Base-by-base conservation (phyloP, 345 rosid genomes). In the Geranium brycei region DNA sequence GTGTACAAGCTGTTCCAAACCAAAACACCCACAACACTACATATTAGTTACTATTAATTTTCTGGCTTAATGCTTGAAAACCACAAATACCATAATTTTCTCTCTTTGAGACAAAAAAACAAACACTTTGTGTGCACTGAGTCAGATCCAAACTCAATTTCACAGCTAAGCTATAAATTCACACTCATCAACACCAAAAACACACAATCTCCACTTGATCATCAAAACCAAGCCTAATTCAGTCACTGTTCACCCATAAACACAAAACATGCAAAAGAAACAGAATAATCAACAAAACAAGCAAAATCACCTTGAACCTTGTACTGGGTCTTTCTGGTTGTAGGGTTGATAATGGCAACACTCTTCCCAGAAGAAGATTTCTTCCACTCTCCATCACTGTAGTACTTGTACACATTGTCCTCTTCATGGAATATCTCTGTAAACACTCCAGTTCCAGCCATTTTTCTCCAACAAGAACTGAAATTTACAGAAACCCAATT, bases 361-460 rank as follows among this genome's bases (percentile, higher is more conserved):
- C 68, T 78, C 75, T 91, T 93, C 55, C 89, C 89, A 10, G 97
- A 90, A 65, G 86, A 71, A 16, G 97, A 88, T 41, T 79, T 82
- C 74, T 71, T 85, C 99, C 99, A 93, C 71, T 85, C 91, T 41
- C 96, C 95, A 59, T 86, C 91, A 64, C 77, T 58, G 80, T 88
- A 90, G 74, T 86, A 93, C 67, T 88, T 90, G 82, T 76, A 90
- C 19, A 77, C 91, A 31, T 11, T 47, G 3, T 47, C 53, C 3
- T 90, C 99, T 58, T 88, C 99, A 3, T 90, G 95, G n/a, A 93
- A 23, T 10, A 88, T 88, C 72, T 90, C 97, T 31, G 79, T 59
- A 71, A 93, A 93, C 51, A 78, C 75, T 68, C 92, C 96, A 66
- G 66, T 86, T 14, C 96, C 97, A 0, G 95, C 97, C 99, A 93